phyloP scores from a whole-genome alignment of 2,329 filamentous ascomycete genomes.

The Acephala macrosclerotiorum region DNA sequence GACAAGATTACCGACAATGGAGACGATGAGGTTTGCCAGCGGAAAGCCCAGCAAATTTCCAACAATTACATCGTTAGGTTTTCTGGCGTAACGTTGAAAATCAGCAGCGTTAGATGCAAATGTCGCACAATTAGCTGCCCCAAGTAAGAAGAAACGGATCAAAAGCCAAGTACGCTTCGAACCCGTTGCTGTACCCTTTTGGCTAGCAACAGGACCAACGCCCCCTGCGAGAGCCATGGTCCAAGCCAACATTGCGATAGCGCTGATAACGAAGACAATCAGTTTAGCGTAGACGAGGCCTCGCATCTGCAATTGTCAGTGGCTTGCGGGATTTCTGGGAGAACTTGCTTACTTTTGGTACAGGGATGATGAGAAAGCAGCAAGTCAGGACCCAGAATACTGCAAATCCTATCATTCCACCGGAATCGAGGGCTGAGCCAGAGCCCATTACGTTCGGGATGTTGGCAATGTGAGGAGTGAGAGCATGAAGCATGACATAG shows the following conservation, averaged over 20 bases:
- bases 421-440: slow-evolving; percentile 50
- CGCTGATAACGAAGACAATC: slow-evolving; percentile 47
- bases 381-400: slow-evolving; percentile 52
- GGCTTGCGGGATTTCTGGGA: slow-evolving; percentile 30
- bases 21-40: slow-evolving; percentile 46
- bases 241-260: slow-evolving; percentile 51
- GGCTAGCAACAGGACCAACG: slow-evolving; percentile 39
- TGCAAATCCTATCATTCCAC: slow-evolving; percentile 51
- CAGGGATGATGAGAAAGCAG: slow-evolving; percentile 48
- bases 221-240: slow-evolving; percentile 45
- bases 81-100: slow-evolving; percentile 52
- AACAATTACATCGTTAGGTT: slow-evolving; percentile 50
- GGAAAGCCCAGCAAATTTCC: slow-evolving; percentile 52
- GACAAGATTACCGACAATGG: slow-evolving; percentile 50
- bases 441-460: slow-evolving; percentile 50
- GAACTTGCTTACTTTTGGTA: slow-evolving; percentile 42
- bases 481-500: slow-evolving; percentile 51
- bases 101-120: slow-evolving; percentile 52
- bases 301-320: slow-evolving; percentile 42
- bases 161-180: slow-evolving; percentile 48
- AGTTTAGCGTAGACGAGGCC: slow-evolving; percentile 47
- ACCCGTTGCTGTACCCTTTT: slow-evolving; percentile 44
- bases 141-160: slow-evolving; percentile 48
- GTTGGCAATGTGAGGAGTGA: slow-evolving; percentile 50
- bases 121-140: slow-evolving; percentile 46